Evolutionary conservation across 768 basidiomycete genomes (phyloP).

Genomic region (Suillus paluster): DNA sequence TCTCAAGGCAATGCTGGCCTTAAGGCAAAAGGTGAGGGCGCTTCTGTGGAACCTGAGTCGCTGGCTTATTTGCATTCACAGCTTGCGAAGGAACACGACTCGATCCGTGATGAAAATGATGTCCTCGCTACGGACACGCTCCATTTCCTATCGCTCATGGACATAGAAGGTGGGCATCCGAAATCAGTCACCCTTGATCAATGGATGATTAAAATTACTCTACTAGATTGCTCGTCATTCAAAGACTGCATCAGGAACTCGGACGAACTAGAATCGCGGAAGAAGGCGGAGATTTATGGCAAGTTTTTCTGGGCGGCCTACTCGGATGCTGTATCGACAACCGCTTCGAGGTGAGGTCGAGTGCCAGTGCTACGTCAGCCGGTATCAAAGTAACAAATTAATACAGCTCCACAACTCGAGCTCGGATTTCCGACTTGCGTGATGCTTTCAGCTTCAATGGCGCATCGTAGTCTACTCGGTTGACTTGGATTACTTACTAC

Average conservation of each 20-base stretch:
- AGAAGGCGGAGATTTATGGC: neutral
- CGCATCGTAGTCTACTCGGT: neutral
- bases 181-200: neutral
- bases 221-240: neutral
- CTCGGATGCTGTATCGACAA: neutral
- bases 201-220: too few species aligned
- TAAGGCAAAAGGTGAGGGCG: constrained; percentile 2
- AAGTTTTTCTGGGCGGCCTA: constrained; percentile 2
- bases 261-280: neutral
- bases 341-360: constrained; percentile 5
- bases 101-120: neutral
- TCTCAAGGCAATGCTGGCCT: neutral
- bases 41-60: neutral
- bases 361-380: neutral
- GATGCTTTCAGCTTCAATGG: constrained; percentile 1
- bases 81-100: constrained; percentile 2
- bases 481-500: neutral
- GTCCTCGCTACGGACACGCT: neutral
- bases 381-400: neutral
- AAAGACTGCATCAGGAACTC: neutral
- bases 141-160: constrained; percentile 1
- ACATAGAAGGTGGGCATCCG: neutral
- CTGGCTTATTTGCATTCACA: neutral
- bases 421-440: constrained; percentile 1
- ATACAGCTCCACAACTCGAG: neutral